phyloP scores from a whole-genome alignment of 2,329 filamentous ascomycete genomes.

The Cladorrhinum sp. region DNA sequence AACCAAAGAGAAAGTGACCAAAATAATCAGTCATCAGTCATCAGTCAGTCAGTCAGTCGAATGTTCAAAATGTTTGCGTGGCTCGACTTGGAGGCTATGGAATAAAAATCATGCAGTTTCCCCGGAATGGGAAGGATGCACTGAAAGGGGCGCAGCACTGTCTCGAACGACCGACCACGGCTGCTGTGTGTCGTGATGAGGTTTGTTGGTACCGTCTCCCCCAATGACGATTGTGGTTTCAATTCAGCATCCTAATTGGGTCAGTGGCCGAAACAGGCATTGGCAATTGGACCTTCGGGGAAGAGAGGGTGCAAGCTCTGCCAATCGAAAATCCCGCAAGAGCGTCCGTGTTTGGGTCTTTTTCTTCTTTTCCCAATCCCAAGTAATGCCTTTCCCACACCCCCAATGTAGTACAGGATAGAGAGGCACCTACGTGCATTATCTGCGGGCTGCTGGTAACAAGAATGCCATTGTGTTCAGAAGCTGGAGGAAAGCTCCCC shows the following conservation, averaged over 20 bases:
- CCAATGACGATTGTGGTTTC: neutral
- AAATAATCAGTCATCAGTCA: neutral
- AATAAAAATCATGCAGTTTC: neutral
- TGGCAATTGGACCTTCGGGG: neutral
- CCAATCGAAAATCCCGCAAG: neutral
- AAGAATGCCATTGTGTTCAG: neutral
- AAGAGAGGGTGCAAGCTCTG: neutral
- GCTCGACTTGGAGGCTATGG: neutral
- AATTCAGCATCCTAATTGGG: neutral
- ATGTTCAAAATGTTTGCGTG: neutral
- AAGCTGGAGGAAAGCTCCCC: neutral
- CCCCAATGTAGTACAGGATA: neutral
- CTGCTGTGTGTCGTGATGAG: neutral
- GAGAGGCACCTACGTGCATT: neutral
- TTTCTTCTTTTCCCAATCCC: neutral
- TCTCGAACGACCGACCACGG: neutral
- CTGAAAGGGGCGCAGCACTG: neutral
- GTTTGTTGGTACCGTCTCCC: neutral
- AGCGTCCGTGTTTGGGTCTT: neutral
- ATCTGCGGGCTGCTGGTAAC: neutral
- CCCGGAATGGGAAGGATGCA: neutral
- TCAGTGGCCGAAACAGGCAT: neutral
- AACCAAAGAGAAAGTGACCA: neutral
- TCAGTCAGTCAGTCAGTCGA: neutral
- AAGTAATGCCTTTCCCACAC: neutral